Evolutionary conservation across 1,284 basidiomycete species (phyloP).

Genomic region (Melampsora americana): DNA sequence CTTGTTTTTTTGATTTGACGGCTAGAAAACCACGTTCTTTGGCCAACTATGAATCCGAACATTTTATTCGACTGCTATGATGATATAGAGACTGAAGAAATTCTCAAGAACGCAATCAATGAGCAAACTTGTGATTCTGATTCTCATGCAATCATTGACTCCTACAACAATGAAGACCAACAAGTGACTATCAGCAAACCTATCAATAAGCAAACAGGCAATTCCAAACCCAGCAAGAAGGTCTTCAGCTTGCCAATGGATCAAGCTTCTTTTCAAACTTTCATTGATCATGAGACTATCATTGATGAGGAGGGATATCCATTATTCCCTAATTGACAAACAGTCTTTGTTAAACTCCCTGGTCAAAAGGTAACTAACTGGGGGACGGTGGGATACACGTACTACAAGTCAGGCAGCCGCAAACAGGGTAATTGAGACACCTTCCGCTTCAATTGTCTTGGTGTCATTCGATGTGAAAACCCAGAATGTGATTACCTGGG

Average conservation of each 20-base stretch:
- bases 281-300: neutral
- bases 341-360: neutral
- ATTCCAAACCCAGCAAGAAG: no score
- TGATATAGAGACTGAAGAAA: no score
- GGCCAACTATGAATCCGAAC: no score
- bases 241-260: neutral
- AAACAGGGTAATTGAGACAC: neutral
- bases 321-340: neutral
- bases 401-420: neutral
- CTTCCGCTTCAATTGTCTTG: neutral
- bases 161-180: no score
- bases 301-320: constrained; percentile 1
- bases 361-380: neutral
- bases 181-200: no score
- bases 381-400: neutral
- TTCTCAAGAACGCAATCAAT: no score
- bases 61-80: no score
- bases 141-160: no score
- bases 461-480: neutral
- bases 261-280: neutral
- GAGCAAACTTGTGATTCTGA: no score
- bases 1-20: no score
- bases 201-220: no score
- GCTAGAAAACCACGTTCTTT: no score
- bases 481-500: neutral